Evolutionary conservation across 2,329 filamentous ascomycete species (phyloP), one percentile per base, ranked within the genome.

Genomic region (Beauveria varroae): DNA sequence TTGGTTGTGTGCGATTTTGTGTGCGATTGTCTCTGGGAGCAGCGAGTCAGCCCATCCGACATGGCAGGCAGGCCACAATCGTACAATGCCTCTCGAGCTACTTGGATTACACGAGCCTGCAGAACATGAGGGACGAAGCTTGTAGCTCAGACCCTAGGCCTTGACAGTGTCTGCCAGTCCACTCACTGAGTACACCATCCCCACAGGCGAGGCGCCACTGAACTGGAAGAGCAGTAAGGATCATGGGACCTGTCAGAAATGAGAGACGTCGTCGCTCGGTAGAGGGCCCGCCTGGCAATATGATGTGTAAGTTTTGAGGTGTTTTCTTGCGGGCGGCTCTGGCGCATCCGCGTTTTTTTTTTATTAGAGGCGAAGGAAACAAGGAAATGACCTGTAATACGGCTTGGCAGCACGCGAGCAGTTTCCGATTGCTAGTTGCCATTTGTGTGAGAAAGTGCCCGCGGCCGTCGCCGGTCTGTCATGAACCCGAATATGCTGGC

Each of bases 241-340:
- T 28, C 18, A 57, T 26, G 56, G 56, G 47, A 50, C 56, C 24
- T 58, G 56, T 58, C 56, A 51, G 56, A 51, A 58, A 51, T 41
- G 34, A 51, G 22, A 30, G 24, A 30, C 14, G 55, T 37, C 14
- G 16, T 57, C 3, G 20, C 30, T 26, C 7, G 20, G 40, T 24
- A 30, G 41, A 26, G 44, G 44, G 44, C n/a, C 55, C 55, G 30
- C 28, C 30, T 14, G 16, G 43, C 34, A 50, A 57, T 57, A 57
- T 57, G 55, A 57, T 57, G 44, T 57, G 55, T 57, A 57, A 57
- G 55, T 49, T 57, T 57, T 57, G 43, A 46, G 53, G 41, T 34
- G 41, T 56, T 47, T 56, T 41, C 47, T 47, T 47, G 26, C 40
- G 40, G 40, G 26, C n/a, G 26, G 26, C 53, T 43, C 26, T 56